Base-by-base conservation (phyloP, 2,329 filamentous ascomycete species). In the Botrytis elliptica region DNA sequence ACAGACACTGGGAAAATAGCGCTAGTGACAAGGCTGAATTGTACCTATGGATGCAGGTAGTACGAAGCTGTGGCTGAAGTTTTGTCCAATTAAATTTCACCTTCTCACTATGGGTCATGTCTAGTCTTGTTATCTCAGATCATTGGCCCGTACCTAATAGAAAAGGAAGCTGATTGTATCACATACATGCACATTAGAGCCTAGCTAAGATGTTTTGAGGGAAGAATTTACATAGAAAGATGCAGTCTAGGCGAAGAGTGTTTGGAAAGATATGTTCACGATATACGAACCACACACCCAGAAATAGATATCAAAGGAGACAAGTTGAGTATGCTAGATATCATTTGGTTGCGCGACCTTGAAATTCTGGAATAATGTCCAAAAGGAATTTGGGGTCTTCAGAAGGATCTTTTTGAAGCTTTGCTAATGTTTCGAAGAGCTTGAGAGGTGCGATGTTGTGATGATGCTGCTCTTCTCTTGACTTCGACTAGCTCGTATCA, bases 1-100 rank as follows among this genome's bases (percentile, higher is more conserved):
- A 71, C 49, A 16, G 49, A 55, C 49, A 55, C 25, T 55, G 49
- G 63, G 55, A 67, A 49, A 63, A 52, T 33, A 52, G 57, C 55
- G 46, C 72, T 73, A 73, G 42, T 52, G 73, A 66, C 74, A 69
- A 75, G 74, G 74, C 72, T 75, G 72, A 65, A 57, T 42, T 64
- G 6, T 22, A 22, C 33, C 33, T 33, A 33, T 29, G 29, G 29
- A 29, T 29, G 29, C 33, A 33, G 33, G 33, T 10, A 18, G 38
- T 8, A 25, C 4, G 0, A 36, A 29, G 18, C n/a, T 70, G 40
- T 46, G 55, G 71, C 46, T 67, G 67, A 55, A 22, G 12, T 33
- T 36, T 29, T 36, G 36, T 25, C 44, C 42, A 70, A 59, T 49
- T 36, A 20, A 18, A 44, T 64, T 66, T 8, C 40, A n/a, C 25